phyloP scores from a whole-genome alignment of 1,284 basidiomycete species.

The Puccinia triticina region DNA sequence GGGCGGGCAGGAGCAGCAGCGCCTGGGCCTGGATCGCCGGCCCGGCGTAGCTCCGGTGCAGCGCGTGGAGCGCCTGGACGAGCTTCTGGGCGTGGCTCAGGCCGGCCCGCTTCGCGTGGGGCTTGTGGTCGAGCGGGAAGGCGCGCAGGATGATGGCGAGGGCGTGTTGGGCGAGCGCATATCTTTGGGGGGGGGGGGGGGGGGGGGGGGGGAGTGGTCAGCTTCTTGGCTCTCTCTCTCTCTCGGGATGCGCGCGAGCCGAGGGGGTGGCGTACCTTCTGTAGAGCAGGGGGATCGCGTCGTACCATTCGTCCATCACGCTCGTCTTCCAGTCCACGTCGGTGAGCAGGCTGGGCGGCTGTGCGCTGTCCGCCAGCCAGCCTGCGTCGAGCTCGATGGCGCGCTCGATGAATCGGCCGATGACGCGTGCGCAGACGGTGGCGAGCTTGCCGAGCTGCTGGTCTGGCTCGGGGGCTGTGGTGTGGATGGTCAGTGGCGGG shows the following conservation, averaged over 20 bases:
- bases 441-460: constrained; percentile 2
- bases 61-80: not conserved
- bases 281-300: constrained; percentile 25
- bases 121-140: not conserved
- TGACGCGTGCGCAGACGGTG: constrained; percentile 27
- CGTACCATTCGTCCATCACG: constrained; percentile 48
- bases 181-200: not conserved
- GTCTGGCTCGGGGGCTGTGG: not conserved
- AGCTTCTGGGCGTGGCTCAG: constrained; percentile 11
- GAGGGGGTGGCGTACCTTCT: constrained; percentile 5
- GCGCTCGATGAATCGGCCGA: constrained; percentile 19
- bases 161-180: constrained; percentile 36
- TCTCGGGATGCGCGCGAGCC: not conserved
- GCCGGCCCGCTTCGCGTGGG: too few relatives aligned
- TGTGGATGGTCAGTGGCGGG: not conserved
- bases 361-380: too few relatives aligned
- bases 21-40: constrained; percentile 2
- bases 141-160: constrained; percentile 17
- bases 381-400: not conserved
- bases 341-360: not conserved
- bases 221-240: too few relatives aligned
- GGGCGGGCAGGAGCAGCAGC: not conserved
- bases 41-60: constrained; percentile 5
- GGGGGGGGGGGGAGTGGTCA: not conserved
- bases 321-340: constrained; percentile 41